Evolutionary conservation across 2,329 filamentous ascomycete genomes (phyloP).

Genomic region (Ampelomyces quisqualis): DNA sequence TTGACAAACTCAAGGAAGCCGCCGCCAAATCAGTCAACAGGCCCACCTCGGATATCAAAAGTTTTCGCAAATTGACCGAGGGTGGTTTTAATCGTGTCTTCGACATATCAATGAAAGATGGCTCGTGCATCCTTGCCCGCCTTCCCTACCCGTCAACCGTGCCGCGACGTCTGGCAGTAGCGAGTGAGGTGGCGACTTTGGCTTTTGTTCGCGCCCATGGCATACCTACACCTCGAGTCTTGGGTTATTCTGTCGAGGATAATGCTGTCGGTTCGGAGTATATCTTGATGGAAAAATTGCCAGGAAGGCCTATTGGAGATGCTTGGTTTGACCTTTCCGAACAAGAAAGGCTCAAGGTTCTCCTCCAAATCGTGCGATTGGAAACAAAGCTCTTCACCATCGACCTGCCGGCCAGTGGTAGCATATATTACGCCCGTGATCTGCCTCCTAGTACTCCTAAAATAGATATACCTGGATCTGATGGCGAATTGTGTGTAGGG

Average conservation of each 20-base stretch:
- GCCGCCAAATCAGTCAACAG: slow-evolving; percentile 19
- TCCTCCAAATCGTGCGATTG: slow-evolving; percentile 19
- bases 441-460: slow-evolving; percentile 5
- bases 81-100: slow-evolving; percentile 43
- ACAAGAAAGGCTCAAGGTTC: slow-evolving; percentile 19
- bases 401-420: slow-evolving; percentile 24
- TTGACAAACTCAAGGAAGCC: slow-evolving; percentile 22
- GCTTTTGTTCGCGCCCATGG: slow-evolving; percentile 31
- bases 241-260: slow-evolving; percentile 20
- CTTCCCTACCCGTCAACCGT: slow-evolving; percentile 40
- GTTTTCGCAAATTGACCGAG: slow-evolving; percentile 39
- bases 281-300: slow-evolving; percentile 36
- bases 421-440: slow-evolving; percentile 25
- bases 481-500: slow-evolving; percentile 23
- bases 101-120: slow-evolving; percentile 31
- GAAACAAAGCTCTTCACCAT: slow-evolving; percentile 24
- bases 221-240: slow-evolving; percentile 27
- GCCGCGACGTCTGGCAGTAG: slow-evolving; percentile 30
- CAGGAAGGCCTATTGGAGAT: slow-evolving; percentile 21
- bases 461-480: slow-evolving; percentile 13
- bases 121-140: slow-evolving; percentile 29
- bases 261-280: slow-evolving; percentile 34
- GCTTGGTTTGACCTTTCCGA: slow-evolving; percentile 23
- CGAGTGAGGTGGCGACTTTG: slow-evolving; percentile 45
- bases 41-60: slow-evolving; percentile 16